Base-by-base conservation (phyloP, 192 early-diverging fungal species). In the Umbelopsis ramanniana region DNA sequence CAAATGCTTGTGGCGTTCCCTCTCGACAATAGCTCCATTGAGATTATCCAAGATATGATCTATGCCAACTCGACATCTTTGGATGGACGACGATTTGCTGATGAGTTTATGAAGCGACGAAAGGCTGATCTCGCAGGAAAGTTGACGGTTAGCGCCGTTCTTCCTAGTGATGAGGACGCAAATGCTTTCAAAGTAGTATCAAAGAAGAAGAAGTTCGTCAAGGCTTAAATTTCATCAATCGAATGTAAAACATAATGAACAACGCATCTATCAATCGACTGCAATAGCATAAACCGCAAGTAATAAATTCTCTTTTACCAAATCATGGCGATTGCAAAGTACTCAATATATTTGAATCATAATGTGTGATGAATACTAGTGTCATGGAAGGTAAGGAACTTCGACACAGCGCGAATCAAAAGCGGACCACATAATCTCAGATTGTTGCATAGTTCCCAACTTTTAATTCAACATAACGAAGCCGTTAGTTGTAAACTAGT, bases 1-100 rank as follows among this genome's bases (percentile, higher is more conserved):
- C 82, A 89, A 74, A 89, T 94, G 85, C 78, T 94, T 46, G 75
- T 94, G 53, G 87, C 90, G 7, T 94, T 94, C 81, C 90, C 90
- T 2, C 67, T 89, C 53, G 85, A 92, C 73, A 79, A 80, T 8
- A 81, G 87, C 43, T 84, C 89, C 6, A 79, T 82, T 26, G 91
- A 93, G 68, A 93, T 93, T 52, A 93, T 94, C 46, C 84, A 90
- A 35, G 93, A 93, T 71, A 86, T 87, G 68, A 84, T 93, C 48
- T 90, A 93, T 75, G 89, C 89, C n/a, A 86, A 90, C 74, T 93
- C 93, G 1, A 73, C 85, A 24, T 85, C 86, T 10, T 80, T 94
- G 72, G 88, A 93, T 68, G 90, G 91, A 52, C 89, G 90, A 43
- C 88, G 87, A 10, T 94, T 94, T 82, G 89, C 93, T 22, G 86